Conservation (phyloP, 495 filamentous ascomycete genomes). For the Penicillium simplicissimum region DNA sequence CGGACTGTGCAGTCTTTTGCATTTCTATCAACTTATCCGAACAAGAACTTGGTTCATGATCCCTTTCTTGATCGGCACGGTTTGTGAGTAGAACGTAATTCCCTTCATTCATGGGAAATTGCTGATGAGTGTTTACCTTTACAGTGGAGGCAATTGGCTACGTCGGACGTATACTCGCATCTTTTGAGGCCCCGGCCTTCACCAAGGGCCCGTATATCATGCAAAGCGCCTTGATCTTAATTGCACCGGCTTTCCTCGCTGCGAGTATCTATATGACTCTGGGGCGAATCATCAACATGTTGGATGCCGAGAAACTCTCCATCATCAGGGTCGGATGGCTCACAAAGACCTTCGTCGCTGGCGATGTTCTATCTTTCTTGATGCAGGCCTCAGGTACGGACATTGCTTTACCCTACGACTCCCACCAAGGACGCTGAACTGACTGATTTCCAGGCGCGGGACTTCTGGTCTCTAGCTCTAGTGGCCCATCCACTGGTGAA, state of each 20-base stretch:
- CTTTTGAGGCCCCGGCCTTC: conserved; percentile 29
- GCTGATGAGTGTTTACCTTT: not conserved
- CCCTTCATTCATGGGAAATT: not conserved
- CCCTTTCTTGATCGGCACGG: conserved; percentile 54
- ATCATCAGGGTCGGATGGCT: conserved; percentile 44
- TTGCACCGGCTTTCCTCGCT: conserved; percentile 54
- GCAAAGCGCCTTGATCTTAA: conserved; percentile 52
- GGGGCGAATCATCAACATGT: conserved; percentile 48
- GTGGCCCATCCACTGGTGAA: conserved; percentile 23
- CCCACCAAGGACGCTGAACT: not conserved
- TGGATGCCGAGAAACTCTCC: conserved; percentile 42
- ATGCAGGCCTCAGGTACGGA: conserved; percentile 37
- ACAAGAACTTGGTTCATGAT: conserved; percentile 56
- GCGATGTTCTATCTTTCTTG: conserved; percentile 45
- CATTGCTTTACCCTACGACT: not conserved
- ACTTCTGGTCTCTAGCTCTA: conserved; percentile 31
- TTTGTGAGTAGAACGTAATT: conserved; percentile 41
- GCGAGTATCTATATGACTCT: conserved; percentile 60
- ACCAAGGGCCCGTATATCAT: conserved; percentile 47
- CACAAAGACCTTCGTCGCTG: conserved; percentile 46
- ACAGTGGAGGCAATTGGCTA: conserved; percentile 47
- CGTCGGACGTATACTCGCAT: conserved; percentile 36
- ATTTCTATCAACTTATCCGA: conserved; percentile 46
- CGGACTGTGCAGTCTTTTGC: conserved; percentile 37
- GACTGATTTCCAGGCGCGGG: conserved; percentile 29